Conservation (phyloP, 495 filamentous ascomycete genomes). For the Daldinia caldariorum region DNA sequence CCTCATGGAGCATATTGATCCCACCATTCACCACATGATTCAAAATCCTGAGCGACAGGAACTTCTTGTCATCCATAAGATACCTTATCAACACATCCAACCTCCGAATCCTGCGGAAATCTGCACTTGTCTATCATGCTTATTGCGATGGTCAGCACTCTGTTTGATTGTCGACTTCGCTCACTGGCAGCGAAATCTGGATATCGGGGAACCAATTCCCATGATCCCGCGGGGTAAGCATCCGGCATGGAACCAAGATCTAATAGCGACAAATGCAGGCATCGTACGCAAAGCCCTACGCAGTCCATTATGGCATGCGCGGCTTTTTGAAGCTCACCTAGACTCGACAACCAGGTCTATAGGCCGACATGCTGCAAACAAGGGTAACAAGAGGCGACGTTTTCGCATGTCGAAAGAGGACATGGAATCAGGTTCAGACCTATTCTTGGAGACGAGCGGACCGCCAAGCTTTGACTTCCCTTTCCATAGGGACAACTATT, state of each 20-base stretch:
- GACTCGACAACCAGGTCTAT: slow-evolving; percentile 60
- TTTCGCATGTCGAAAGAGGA: slow-evolving; percentile 61
- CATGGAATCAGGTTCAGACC: slow-evolving; percentile 53
- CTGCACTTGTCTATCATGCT: slow-evolving; percentile 64
- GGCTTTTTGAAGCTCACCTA: slow-evolving; percentile 62
- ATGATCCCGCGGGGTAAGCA: slow-evolving; percentile 56
- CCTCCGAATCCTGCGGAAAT: slow-evolving; percentile 50
- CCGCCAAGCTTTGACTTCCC: slow-evolving; percentile 61
- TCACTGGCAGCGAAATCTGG: slow-evolving; percentile 62
- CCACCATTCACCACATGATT: slow-evolving; percentile 47
- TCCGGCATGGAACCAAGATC: slow-evolving; percentile 58
- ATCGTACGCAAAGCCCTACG: slow-evolving; percentile 55
- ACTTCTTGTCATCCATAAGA: slow-evolving; percentile 51
- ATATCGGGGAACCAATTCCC: slow-evolving; percentile 61
- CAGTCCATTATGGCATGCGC: slow-evolving; percentile 59
- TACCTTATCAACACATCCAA: slow-evolving; percentile 60
- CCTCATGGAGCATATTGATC: slow-evolving; percentile 53
- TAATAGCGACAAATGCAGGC: slow-evolving; percentile 51
- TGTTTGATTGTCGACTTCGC: slow-evolving; percentile 63
- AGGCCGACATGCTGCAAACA: slow-evolving; percentile 57
- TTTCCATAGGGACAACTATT: slow-evolving; percentile 63
- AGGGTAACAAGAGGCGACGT: slow-evolving; percentile 56
- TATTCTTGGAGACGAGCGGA: slow-evolving; percentile 58
- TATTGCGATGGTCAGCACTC: slow-evolving; percentile 63
- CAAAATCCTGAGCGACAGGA: slow-evolving; percentile 52